Evolutionary conservation across 495 filamentous ascomycete genomes (phyloP).

Genomic region (Hypoxylon intermedium): DNA sequence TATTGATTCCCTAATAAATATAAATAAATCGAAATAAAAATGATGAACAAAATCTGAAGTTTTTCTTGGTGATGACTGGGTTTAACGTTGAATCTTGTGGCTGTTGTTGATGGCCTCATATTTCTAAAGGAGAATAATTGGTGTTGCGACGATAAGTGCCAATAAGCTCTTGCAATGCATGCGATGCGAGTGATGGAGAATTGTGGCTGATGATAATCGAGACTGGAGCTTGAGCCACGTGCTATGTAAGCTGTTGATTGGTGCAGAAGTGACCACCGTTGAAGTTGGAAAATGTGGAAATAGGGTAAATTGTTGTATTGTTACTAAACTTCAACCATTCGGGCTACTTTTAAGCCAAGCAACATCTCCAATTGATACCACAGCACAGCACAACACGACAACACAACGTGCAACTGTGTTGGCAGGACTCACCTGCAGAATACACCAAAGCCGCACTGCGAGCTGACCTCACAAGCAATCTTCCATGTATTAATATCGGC

Average conservation of each 20-base stretch:
- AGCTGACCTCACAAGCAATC: constrained; percentile 17
- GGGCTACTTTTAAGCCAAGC: constrained; percentile 21
- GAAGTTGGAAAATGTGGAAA: constrained; percentile 27
- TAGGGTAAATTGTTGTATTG: constrained; percentile 29
- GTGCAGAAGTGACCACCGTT: constrained; percentile 37
- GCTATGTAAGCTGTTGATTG: constrained; percentile 21
- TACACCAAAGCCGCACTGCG: neutral
- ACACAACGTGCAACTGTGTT: too few relatives aligned
- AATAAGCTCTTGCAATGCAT: too few relatives aligned
- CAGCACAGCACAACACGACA: neutral
- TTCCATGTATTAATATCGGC: constrained; percentile 29
- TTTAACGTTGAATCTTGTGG: too few relatives aligned
- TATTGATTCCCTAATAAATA: constrained; percentile 14
- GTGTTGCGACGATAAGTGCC: too few relatives aligned
- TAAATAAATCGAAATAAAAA: neutral
- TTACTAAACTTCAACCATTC: too few relatives aligned
- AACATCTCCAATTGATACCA: constrained; percentile 2
- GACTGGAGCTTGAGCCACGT: constrained; percentile 7
- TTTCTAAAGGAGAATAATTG: too few relatives aligned
- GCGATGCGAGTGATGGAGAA: neutral
- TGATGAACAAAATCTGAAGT: too few relatives aligned
- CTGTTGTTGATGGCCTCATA: too few relatives aligned
- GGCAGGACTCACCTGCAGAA: neutral
- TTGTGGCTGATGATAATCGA: constrained; percentile 20
- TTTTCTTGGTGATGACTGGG: too few relatives aligned